These are phyloP conservation scores for Pseudoturritis turrita DNA, from an alignment of 345 rosid genomes.

Conservation along the genomic window DNA sequence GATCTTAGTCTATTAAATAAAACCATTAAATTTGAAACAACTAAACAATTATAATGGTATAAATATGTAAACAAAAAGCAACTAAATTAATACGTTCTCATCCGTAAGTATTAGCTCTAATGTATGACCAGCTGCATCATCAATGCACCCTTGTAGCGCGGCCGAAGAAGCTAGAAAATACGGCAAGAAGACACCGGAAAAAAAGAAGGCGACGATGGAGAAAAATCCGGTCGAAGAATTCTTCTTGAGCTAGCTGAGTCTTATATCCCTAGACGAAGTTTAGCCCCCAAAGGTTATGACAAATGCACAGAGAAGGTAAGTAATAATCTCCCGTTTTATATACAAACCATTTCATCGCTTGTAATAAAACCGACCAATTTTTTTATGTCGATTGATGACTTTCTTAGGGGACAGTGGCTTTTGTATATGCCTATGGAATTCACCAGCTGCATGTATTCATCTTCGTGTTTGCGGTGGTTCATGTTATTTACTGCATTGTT, in stretches of 20 bases:
- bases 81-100: too few species aligned
- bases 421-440: conserved; percentile 80
- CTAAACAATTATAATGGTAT: too few species aligned
- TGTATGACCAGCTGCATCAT: conserved; percentile 40
- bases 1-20: too few species aligned
- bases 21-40: too few species aligned
- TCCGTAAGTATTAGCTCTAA: too few species aligned
- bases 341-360: neutral
- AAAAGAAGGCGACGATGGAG: neutral
- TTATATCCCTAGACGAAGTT: conserved; percentile 39
- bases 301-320: conserved; percentile 47
- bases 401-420: conserved; percentile 80
- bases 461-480: conserved; percentile 75
- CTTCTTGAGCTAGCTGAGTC: conserved; percentile 43
- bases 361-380: neutral
- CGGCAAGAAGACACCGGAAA: neutral
- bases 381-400: neutral
- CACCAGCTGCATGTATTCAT: conserved; percentile 93
- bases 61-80: too few species aligned
- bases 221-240: conserved; percentile 22
- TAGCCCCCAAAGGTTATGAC: conserved; percentile 43
- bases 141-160: conserved; percentile 63
- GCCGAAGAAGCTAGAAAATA: neutral
- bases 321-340: neutral
- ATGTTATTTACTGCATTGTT: conserved; percentile 67